Evolutionary conservation across 352 stramenopile species (phyloP).

Genomic region (Phytophthora hybrid): DNA sequence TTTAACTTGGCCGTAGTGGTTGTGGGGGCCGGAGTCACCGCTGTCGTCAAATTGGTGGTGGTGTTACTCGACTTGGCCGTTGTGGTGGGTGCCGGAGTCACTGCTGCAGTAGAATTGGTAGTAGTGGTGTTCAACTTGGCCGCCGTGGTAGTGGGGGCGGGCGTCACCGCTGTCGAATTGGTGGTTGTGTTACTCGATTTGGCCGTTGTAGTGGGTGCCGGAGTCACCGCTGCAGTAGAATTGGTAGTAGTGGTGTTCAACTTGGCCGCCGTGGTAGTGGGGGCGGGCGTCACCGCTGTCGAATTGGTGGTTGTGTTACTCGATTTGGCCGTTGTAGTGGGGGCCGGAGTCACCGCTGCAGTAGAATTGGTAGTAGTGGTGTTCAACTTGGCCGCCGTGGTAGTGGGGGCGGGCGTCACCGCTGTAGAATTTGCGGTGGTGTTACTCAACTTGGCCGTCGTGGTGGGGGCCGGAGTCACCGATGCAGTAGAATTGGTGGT

Average conservation of each 20-base stretch:
- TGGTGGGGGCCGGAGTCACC: neutral
- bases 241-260: conserved; percentile 19
- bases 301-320: too few species aligned
- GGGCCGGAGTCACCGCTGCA: too few species aligned
- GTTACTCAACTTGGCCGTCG: neutral
- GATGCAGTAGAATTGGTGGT: neutral
- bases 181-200: conserved; percentile 20
- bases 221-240: conserved; percentile 9
- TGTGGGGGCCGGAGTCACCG: neutral
- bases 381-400: neutral
- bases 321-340: too few species aligned
- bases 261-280: neutral
- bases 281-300: neutral
- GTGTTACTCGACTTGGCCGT: neutral
- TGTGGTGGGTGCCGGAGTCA: neutral
- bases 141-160: conserved; percentile 1
- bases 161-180: conserved; percentile 9
- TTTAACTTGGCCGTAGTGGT: neutral
- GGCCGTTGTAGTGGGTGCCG: neutral
- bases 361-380: neutral
- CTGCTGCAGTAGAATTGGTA: neutral
- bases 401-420: neutral
- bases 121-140: conserved; percentile 3
- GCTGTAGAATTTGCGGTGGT: neutral
- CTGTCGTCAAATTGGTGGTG: neutral